Conservation (phyloP, 164 flowering plant genomes). For the Paratinospora sagittata region DNA sequence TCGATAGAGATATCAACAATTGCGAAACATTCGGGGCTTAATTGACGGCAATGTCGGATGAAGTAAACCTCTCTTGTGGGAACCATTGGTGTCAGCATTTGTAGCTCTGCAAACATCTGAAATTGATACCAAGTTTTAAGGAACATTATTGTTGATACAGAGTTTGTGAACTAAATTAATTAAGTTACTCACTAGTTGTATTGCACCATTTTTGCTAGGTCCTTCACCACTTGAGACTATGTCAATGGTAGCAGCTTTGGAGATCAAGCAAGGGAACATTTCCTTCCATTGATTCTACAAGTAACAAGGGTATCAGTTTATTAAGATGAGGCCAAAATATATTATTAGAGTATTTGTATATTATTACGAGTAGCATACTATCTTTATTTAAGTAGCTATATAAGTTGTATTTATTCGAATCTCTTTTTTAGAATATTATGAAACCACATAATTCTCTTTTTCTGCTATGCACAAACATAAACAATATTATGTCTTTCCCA, state of each 20-base stretch:
- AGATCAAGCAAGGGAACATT: conserved; percentile 80
- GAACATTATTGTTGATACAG: neutral
- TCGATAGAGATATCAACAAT: conserved; percentile 90
- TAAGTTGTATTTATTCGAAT: no score
- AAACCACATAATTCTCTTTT: no score
- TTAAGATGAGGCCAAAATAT: no score
- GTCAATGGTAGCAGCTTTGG: conserved; percentile 91
- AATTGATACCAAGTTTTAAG: neutral
- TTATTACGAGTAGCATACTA: no score
- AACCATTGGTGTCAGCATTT: conserved; percentile 93
- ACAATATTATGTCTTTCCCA: no score
- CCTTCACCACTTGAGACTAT: conserved; percentile 72
- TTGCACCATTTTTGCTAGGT: conserved; percentile 53
- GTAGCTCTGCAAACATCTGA: conserved; percentile 97
- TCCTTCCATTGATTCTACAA: conserved; percentile 92
- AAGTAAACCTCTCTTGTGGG: conserved; percentile 89
- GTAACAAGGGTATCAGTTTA: no score
- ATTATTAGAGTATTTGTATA: no score
- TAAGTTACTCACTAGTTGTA: conserved; percentile 60
- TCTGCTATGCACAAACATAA: no score
- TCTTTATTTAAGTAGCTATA: no score
- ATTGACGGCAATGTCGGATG: conserved; percentile 63
- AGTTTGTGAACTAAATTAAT: neutral
- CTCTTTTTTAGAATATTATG: no score
- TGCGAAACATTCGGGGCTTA: conserved; percentile 76